Base-by-base conservation (phyloP, 805 yeast genomes). In the Scheffersomyces spartinae region DNA sequence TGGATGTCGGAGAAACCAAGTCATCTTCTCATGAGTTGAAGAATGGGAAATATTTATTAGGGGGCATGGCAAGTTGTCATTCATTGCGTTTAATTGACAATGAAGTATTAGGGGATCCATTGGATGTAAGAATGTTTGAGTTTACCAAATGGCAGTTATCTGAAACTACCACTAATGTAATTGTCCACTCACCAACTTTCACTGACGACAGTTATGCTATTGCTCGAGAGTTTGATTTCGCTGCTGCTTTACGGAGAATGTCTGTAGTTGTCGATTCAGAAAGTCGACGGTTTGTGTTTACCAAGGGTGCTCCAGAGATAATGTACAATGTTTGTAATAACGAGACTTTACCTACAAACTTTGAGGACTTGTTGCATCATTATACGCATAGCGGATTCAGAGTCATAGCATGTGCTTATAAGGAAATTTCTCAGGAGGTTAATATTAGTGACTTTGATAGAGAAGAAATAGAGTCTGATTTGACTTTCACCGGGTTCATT, bases 301-400 rank as follows among this genome's bases (percentile, higher is more conserved):
- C 91, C 8, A 91, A 91, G 45, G 99, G 99, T 25, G 98, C 99
- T 0, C 99, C 99, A 0, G 99, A 91, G 46, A 82, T 86, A 7
- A 81, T 91, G 65, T 60, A 68, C 16, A 76, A 72, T 10, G 71
- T 91, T 16, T 91, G 98, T 52, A 55, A 59, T 9, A 71, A 77
- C 2, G 71, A 66, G 11, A 58, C 85, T 0, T 52, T 91, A 25
- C 98, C 99, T 1, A 44, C 49, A 2, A 70, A 85, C 40, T 91
- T 69, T 45, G 76, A 78, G 13, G 79, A 78, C 17, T 46, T 80
- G 13, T 60, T 91, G 18, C 78, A 84, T 41, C 65, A 75, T 30
- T 91, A 91, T 47, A 91, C 99, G 0, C 97, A 85, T 46, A 71
- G 74, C 25, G 99, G 99, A 1, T 84, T 76, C 47, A 73, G 99